phyloP scores from a whole-genome alignment of 352 stramenopile genomes.

The Pythium dissimile region DNA sequence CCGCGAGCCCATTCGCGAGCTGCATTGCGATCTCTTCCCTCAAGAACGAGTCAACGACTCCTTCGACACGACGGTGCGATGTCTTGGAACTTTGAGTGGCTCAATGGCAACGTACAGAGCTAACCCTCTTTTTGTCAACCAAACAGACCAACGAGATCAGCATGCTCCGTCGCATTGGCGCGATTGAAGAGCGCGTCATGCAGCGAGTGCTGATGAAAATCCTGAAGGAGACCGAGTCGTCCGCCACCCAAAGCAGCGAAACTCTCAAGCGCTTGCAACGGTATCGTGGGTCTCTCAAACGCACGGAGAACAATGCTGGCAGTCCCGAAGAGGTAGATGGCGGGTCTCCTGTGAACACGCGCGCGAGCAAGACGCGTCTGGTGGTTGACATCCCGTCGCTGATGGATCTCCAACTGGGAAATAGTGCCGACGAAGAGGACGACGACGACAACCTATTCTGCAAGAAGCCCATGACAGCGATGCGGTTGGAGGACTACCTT shows the following conservation, averaged over 20 bases:
- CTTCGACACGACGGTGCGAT: conserved; percentile 38
- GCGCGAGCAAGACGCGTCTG: background rate
- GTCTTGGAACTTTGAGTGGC: too few relatives aligned
- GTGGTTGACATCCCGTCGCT: conserved; percentile 6
- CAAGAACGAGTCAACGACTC: conserved; percentile 33
- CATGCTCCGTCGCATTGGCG: conserved; percentile 46
- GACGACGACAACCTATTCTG: conserved; percentile 3
- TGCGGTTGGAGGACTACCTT: conserved; percentile 12
- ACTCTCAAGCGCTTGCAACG: conserved; percentile 42
- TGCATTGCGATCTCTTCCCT: conserved; percentile 49
- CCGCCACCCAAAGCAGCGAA: conserved; percentile 27
- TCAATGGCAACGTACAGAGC: too few relatives aligned
- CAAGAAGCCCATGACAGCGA: background rate
- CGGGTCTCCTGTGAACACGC: too few relatives aligned
- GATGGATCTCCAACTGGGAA: background rate
- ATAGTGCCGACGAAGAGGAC: background rate
- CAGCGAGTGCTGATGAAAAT: conserved; percentile 63
- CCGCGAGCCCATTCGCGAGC: conserved; percentile 48
- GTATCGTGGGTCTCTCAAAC: conserved; percentile 35
- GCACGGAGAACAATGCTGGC: background rate
- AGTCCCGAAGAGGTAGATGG: background rate
- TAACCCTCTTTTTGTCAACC: background rate
- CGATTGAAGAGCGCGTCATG: conserved; percentile 62
- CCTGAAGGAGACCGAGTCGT: conserved; percentile 35
- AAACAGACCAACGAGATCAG: conserved; percentile 31